Evolutionary conservation across 768 basidiomycete genomes (phyloP).

Genomic region (Panellus pusillus): DNA sequence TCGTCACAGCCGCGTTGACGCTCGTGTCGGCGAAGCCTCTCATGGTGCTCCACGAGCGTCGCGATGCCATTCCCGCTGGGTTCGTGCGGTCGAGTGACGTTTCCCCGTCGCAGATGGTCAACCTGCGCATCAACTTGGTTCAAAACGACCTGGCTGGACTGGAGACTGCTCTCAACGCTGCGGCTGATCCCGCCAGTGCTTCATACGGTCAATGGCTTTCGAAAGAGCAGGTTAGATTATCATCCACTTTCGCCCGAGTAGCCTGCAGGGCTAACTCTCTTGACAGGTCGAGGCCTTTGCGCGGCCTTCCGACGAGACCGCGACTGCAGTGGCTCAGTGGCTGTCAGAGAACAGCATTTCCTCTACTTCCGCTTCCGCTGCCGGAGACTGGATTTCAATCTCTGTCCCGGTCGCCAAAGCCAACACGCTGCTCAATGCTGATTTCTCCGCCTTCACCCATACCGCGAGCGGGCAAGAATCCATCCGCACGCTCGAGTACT

Average conservation of each 20-base stretch:
- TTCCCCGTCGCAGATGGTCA: conserved; percentile 22
- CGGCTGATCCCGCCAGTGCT: conserved; percentile 30
- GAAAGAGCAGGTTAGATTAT: conserved; percentile 29
- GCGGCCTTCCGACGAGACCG: conserved; percentile 12
- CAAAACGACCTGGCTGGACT: conserved; percentile 32
- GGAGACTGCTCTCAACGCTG: conserved; percentile 31
- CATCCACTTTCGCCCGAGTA: neutral
- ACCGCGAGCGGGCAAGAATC: conserved; percentile 19
- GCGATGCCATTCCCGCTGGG: conserved; percentile 24
- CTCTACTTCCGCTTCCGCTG: conserved; percentile 18
- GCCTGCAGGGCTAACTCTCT: neutral
- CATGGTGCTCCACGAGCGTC: conserved; percentile 24
- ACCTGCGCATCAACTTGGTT: conserved; percentile 34
- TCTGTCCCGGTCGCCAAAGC: conserved; percentile 24
- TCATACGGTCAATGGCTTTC: conserved; percentile 33
- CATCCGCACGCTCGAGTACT: conserved; percentile 29
- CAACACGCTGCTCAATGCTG: conserved; percentile 25
- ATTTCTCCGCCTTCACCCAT: conserved; percentile 22
- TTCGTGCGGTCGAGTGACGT: conserved; percentile 25
- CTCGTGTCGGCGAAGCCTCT: conserved; percentile 19
- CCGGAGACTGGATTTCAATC: conserved; percentile 29
- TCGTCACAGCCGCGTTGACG: conserved; percentile 14
- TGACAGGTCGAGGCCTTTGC: conserved; percentile 14
- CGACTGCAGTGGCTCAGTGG: conserved; percentile 23
- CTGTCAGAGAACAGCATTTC: conserved; percentile 24